Conservation (phyloP, 2,329 filamentous ascomycete genomes). For the Colletotrichum sp. region DNA sequence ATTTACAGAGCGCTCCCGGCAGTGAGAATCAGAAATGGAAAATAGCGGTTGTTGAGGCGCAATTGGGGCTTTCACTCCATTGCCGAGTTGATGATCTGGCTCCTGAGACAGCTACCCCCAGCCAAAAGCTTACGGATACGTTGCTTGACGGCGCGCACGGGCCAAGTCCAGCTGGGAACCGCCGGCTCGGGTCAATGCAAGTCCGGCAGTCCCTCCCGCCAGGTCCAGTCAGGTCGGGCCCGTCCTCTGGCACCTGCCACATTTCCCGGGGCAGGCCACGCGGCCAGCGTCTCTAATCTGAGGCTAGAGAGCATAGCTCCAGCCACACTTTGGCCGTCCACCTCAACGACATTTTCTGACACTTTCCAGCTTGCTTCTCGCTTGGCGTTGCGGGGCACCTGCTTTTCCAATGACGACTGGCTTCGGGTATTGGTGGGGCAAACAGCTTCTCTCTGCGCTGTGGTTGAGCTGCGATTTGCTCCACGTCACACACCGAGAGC, state of each 20-base stretch:
- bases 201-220: not conserved
- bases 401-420: not conserved
- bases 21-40: slow-evolving; percentile 16
- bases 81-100: slow-evolving; percentile 24
- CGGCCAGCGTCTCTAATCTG: not conserved
- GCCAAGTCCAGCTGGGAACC: not conserved
- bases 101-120: slow-evolving; percentile 30
- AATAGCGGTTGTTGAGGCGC: slow-evolving; percentile 12
- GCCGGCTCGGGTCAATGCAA: slow-evolving; percentile 9
- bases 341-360: not conserved
- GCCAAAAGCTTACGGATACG: slow-evolving; percentile 37
- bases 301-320: not conserved
- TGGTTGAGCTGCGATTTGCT: not conserved
- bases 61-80: slow-evolving; percentile 25
- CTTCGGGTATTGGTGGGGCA: slow-evolving; percentile 5
- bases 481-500: not conserved
- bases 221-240: not conserved
- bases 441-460: not conserved
- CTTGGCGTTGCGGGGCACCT: not conserved
- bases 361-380: not conserved
- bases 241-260: not conserved
- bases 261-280: not conserved
- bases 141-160: slow-evolving; percentile 32
- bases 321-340: not conserved
- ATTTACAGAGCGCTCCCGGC: slow-evolving; percentile 29